Conservation (phyloP, 202 grass and related monocot species). For the Carex arenaria region DNA sequence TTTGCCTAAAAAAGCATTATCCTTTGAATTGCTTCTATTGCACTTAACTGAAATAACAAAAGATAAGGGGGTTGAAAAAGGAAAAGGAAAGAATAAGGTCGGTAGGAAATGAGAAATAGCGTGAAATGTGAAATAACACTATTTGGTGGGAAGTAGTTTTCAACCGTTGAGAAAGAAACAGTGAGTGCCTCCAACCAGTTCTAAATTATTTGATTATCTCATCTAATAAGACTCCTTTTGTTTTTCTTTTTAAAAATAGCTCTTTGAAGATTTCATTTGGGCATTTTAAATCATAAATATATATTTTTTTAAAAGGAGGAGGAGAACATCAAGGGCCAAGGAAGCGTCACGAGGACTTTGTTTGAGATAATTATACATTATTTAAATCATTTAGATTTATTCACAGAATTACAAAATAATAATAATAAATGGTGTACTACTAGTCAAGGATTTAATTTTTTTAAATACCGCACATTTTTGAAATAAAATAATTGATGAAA, state of each 20-base stretch:
- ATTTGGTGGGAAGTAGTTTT: constrained; percentile 32
- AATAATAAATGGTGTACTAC: not conserved
- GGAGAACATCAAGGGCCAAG: not conserved
- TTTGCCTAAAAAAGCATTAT: not conserved
- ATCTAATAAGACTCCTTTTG: not conserved
- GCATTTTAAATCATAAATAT: not conserved
- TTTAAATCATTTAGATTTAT: not conserved
- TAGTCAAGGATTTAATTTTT: not conserved
- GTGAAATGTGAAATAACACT: constrained; percentile 22
- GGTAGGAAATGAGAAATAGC: constrained; percentile 33
- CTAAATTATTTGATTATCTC: not conserved
- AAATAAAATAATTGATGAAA: not conserved
- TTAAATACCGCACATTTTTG: not conserved
- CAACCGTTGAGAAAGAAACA: constrained; percentile 39
- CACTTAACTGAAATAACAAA: not conserved
- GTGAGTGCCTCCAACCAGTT: not conserved
- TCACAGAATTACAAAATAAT: not conserved
- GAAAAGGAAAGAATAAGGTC: constrained; percentile 25
- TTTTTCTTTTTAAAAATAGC: not conserved
- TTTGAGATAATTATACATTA: not conserved
- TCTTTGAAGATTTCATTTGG: not conserved
- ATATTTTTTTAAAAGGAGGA: not conserved
- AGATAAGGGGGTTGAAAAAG: not conserved
- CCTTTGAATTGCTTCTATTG: constrained; percentile 2
- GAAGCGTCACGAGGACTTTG: not conserved